Conservation (phyloP, 352 stramenopile species). For the Thalassiosira livingstoniorum region DNA sequence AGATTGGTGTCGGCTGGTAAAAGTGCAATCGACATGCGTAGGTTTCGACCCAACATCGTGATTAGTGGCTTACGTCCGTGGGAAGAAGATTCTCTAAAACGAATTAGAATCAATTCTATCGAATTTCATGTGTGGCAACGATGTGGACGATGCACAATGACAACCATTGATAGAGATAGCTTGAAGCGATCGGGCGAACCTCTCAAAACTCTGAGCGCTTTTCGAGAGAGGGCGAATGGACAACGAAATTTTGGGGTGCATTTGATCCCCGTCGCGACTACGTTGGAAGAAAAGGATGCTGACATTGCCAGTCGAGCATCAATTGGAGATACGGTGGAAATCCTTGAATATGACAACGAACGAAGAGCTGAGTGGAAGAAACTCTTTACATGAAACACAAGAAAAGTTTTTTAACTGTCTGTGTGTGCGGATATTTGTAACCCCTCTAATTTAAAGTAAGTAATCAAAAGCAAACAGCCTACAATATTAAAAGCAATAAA, state of each 20-base stretch:
- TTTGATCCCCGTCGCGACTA: constrained; percentile 16
- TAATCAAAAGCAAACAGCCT: no score
- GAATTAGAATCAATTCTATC: constrained; percentile 33
- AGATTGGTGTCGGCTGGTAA: not conserved
- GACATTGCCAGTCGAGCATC: not conserved
- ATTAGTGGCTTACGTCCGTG: constrained; percentile 44
- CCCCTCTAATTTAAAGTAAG: no score
- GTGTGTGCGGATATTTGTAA: no score
- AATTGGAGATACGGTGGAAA: constrained; percentile 54
- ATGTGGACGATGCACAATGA: constrained; percentile 58
- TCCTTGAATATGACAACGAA: constrained; percentile 63
- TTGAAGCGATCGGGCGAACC: constrained; percentile 41
- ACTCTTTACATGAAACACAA: no score
- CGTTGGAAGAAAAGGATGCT: not conserved
- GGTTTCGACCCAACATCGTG: constrained; percentile 68
- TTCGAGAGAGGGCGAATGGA: constrained; percentile 55
- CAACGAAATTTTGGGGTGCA: constrained; percentile 69
- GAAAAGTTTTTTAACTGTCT: no score
- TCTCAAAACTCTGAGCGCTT: constrained; percentile 34
- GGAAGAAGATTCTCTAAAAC: constrained; percentile 60
- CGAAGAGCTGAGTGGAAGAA: constrained; percentile 52
- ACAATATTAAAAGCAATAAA: no score
- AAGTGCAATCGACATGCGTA: not conserved
- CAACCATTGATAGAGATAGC: constrained; percentile 50
- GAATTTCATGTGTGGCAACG: constrained; percentile 56